Conservation (phyloP, 345 rosid genomes). For the Gossypium longicalyx region DNA sequence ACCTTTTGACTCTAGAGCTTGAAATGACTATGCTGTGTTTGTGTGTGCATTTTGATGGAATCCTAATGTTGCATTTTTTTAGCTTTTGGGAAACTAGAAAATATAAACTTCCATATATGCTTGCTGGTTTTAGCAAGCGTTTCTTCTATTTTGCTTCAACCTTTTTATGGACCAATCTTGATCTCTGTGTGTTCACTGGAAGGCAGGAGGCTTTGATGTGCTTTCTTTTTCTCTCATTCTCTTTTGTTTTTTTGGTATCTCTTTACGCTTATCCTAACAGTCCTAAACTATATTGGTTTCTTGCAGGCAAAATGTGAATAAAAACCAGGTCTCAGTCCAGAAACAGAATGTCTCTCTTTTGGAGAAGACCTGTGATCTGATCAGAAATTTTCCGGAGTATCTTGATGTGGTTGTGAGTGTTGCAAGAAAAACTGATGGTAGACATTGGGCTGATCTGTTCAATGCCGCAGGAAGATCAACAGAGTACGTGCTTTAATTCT, state of each 20-base stretch:
- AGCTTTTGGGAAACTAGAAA: neutral
- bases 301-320: slow-evolving; percentile 63
- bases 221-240: neutral
- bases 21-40: neutral
- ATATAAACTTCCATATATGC: neutral
- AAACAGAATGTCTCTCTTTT: slow-evolving; percentile 53
- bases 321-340: slow-evolving; percentile 49
- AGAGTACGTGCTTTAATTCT: slow-evolving; percentile 49
- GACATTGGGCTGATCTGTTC: slow-evolving; percentile 98
- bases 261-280: neutral
- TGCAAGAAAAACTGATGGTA: slow-evolving; percentile 97
- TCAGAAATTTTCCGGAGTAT: slow-evolving; percentile 80
- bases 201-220: slow-evolving; percentile 1
- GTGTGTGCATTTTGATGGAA: neutral
- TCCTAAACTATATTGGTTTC: slow-evolving; percentile 14
- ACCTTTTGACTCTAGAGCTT: neutral
- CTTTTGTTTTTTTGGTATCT: neutral
- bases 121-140: neutral
- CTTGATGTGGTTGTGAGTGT: slow-evolving; percentile 96
- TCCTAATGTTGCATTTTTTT: neutral
- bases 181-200: neutral
- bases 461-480: slow-evolving; percentile 97
- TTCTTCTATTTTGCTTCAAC: neutral
- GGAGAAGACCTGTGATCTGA: slow-evolving; percentile 88
- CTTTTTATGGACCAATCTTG: neutral